Percentiles rank a stretch among this genome's conserved stretches.
Conservation (phyloP, 2,329 filamentous ascomycete genomes). For the Cercospora zeina region DNA sequence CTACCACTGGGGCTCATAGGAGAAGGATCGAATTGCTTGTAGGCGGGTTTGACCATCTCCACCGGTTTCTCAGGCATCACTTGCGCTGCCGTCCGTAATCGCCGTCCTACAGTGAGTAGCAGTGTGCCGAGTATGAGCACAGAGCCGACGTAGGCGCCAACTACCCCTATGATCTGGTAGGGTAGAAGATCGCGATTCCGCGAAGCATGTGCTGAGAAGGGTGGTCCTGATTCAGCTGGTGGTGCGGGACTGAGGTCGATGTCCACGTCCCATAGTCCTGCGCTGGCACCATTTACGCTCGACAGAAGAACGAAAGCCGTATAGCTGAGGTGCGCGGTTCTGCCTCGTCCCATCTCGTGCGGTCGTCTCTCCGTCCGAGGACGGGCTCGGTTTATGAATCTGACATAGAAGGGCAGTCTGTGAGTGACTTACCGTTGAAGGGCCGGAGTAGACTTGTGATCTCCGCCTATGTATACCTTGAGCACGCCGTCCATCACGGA, state of each 20-base stretch:
- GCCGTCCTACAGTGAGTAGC: conserved; percentile 51
- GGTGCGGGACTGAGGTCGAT: conserved; percentile 61
- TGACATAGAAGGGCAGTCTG: too few relatives aligned
- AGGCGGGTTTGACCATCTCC: conserved; percentile 57
- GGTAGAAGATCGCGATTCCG: conserved; percentile 68
- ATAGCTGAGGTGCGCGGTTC: conserved; percentile 34
- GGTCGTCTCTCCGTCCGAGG: too few relatives aligned
- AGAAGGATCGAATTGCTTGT: conserved; percentile 40
- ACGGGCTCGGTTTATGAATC: too few relatives aligned
- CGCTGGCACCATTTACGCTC: conserved; percentile 17
- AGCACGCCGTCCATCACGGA: too few relatives aligned
- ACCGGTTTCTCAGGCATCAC: conserved; percentile 55
- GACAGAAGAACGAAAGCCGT: conserved; percentile 34
- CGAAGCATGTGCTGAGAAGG: conserved; percentile 59
- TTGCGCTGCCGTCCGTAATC: conserved; percentile 49
- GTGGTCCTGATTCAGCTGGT: conserved; percentile 61
- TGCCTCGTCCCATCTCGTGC: conserved; percentile 34
- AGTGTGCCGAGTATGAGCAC: conserved; percentile 70
- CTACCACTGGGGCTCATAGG: conserved; percentile 37
- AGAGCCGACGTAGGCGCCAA: conserved; percentile 78
- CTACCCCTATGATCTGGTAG: conserved; percentile 77
- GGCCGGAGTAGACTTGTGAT: too few relatives aligned
- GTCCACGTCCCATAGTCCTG: conserved; percentile 44
- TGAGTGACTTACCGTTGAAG: too few relatives aligned
- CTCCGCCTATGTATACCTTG: too few relatives aligned